Evolutionary conservation across 768 basidiomycete genomes (phyloP).

Genomic region (Xerocomus spinulosus): DNA sequence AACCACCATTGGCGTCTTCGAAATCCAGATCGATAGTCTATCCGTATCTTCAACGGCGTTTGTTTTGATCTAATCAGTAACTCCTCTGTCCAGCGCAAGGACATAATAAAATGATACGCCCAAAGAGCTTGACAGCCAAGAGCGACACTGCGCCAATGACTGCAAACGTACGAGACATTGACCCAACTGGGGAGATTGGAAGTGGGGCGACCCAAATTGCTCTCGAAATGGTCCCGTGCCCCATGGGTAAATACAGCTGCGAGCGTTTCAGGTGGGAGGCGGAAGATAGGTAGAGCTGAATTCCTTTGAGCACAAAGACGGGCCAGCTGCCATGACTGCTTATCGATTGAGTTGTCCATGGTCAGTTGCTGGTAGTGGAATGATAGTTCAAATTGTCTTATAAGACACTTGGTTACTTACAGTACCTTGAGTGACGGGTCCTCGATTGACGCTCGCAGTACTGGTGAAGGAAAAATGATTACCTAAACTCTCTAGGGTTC

Average conservation of each 20-base stretch:
- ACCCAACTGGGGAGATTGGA: not conserved
- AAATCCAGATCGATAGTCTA: not conserved
- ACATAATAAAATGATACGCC: not conserved
- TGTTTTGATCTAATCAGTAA: not conserved
- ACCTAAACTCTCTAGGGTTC: too few species aligned
- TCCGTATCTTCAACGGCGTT: not conserved
- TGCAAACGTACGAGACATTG: not conserved
- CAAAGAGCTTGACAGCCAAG: not conserved
- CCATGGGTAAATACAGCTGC: not conserved
- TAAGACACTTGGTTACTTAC: too few species aligned
- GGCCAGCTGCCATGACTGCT: too few species aligned
- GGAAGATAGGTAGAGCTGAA: not conserved
- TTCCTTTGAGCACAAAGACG: not conserved
- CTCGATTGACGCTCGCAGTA: too few species aligned
- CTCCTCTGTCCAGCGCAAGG: not conserved
- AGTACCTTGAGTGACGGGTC: too few species aligned
- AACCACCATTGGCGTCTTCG: too few species aligned
- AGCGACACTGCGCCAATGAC: not conserved
- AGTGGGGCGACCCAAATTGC: not conserved
- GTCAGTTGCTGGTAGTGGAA: too few species aligned
- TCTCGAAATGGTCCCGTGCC: not conserved
- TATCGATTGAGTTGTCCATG: too few species aligned
- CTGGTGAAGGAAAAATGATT: too few species aligned
- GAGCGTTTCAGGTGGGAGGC: not conserved
- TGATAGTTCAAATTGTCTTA: too few species aligned